Base-by-base conservation (phyloP, 2,329 filamentous ascomycete genomes). In the Colletotrichum eremochloae region DNA sequence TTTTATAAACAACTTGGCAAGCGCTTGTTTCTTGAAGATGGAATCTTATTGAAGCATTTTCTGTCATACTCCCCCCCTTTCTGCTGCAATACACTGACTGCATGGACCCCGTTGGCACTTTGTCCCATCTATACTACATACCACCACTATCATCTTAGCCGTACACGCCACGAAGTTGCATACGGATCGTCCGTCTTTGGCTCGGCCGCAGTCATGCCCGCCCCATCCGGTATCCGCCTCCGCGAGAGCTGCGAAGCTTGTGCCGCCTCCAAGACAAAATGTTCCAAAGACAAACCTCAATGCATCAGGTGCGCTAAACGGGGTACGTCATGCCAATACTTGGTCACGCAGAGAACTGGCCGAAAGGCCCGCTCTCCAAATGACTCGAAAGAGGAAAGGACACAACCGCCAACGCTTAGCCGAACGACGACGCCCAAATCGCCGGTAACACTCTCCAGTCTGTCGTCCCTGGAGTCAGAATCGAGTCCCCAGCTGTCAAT, bases 221-320 rank as follows among this genome's bases (percentile, higher is more conserved):
- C 48, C 20, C 48, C 48, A 52, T 52, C 48, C 48, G 48, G 48
- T 52, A 24, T 52, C 48, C 48, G 48, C 9, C 48, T 52, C 48
- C 48, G 48, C 5, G 48, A 52, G 48, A 52, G 48, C 48, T 52
- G 48, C 48, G 15, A 52, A 20, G 48, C 48, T n/a, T 20, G 48
- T 52, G 48, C 48, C 14, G 48, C 48, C 15, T 52, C 48, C 15
- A 52, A 52, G 11, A 52, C 20, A 9, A 52, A 52, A n/a, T 52
- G 48, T 52, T 52, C 15, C 48, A 52, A 52, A 18, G 48, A 52
- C 18, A 52, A 52, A 20, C 48, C 48, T 52, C 48, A 52, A n/a
- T 52, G 48, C 48, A 52, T 3, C 8, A 52, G 48, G n/a, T 52
- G 48, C 18, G 48, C 48, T 18, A n/a, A 24, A 52, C 18, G 48